These are phyloP conservation scores for Ascochyta viciae-villosae DNA, from an alignment of 2,329 filamentous ascomycete species.

Conservation along the genomic window DNA sequence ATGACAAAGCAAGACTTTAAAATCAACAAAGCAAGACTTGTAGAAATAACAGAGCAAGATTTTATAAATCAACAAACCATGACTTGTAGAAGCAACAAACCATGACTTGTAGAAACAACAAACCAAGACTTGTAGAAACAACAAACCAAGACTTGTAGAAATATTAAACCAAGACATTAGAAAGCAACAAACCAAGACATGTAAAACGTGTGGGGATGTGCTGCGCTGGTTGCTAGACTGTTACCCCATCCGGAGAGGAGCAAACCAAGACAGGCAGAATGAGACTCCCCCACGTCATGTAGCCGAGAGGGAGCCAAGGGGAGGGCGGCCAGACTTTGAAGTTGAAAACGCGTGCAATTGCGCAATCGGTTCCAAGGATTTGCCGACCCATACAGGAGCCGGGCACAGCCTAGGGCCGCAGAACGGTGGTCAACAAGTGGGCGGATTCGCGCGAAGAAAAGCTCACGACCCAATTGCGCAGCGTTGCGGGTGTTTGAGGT, in stretches of 20 bases:
- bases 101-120: too few relatives aligned
- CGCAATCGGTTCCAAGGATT: constrained; percentile 48
- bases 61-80: too few relatives aligned
- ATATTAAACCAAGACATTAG: too few relatives aligned
- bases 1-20: not conserved
- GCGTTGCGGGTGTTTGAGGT: constrained; percentile 1
- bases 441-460: constrained; percentile 5
- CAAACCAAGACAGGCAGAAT: constrained; percentile 1
- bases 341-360: constrained; percentile 46
- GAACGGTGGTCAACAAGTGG: constrained; percentile 18
- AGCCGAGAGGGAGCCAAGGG: not conserved
- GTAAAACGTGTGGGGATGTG: not conserved
- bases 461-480: constrained; percentile 15
- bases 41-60: too few relatives aligned
- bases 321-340: constrained; percentile 14
- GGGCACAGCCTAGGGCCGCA: constrained; percentile 29
- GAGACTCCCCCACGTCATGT: constrained; percentile 10
- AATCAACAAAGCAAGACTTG: not conserved
- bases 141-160: too few relatives aligned
- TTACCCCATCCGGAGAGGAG: constrained; percentile 15
- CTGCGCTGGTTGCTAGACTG: not conserved
- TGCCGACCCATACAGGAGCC: constrained; percentile 38
- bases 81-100: too few relatives aligned
- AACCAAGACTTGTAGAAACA: too few relatives aligned
- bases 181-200: too few relatives aligned